A percentile compares a stretch with the other conserved stretches of the same genome.
Conservation (phyloP, 805 yeast genomes). For the Barnettozyma wickerhamii region DNA sequence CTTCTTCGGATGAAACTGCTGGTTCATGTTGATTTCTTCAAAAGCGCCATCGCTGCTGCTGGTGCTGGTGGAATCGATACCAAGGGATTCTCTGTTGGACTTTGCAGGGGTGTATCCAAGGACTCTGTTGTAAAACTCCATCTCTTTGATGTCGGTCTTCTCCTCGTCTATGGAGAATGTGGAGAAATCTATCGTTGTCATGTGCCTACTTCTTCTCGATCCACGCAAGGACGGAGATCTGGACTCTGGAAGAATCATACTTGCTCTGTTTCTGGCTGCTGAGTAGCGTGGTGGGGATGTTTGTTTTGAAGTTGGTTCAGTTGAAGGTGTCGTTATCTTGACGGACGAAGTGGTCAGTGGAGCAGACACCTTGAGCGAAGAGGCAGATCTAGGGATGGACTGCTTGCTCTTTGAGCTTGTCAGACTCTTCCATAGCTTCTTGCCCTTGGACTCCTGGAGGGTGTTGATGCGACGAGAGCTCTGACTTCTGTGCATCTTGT, state of each 20-base stretch:
- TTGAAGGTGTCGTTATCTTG: neutral
- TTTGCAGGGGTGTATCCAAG: neutral
- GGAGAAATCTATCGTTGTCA: conserved; percentile 14
- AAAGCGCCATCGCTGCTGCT: neutral
- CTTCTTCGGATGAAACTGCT: neutral
- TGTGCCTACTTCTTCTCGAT: conserved; percentile 8
- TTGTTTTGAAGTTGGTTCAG: neutral
- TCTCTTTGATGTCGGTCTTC: conserved; percentile 19
- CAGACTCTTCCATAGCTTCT: conserved; percentile 7
- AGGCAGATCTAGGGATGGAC: neutral
- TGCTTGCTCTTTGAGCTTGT: neutral
- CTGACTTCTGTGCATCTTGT: conserved; percentile 9
- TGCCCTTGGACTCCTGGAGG: neutral
- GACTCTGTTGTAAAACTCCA: conserved; percentile 19
- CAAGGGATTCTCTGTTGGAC: neutral
- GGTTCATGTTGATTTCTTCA: conserved; percentile 8
- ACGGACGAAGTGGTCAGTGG: neutral
- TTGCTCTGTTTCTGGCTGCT: conserved; percentile 6
- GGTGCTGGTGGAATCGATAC: neutral
- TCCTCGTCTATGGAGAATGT: conserved; percentile 7
- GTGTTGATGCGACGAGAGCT: conserved; percentile 4
- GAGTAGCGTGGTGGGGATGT: too few species aligned
- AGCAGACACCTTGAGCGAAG: neutral
- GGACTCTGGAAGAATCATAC: conserved; percentile 5
- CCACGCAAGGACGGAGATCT: neutral